phyloP scores from a whole-genome alignment of 1,284 basidiomycete species.

The Moesziomyces sp. region DNA sequence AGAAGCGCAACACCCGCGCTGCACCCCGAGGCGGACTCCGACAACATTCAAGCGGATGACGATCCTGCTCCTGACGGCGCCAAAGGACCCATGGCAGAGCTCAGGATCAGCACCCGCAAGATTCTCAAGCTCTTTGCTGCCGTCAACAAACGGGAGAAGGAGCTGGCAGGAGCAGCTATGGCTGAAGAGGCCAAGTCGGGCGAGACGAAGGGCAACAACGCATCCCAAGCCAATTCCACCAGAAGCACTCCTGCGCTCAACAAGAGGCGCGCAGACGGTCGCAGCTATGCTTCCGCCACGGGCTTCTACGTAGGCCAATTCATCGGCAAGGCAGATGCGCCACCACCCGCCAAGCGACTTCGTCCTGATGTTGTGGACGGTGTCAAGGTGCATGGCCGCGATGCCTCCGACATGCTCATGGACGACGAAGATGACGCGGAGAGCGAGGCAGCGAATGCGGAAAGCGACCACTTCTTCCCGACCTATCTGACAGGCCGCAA shows the following conservation, averaged over 20 bases:
- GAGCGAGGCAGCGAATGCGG: conserved; percentile 35
- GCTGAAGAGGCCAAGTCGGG: conserved; percentile 31
- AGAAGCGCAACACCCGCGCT: conserved; percentile 27
- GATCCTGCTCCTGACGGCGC: conserved; percentile 55
- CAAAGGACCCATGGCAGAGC: conserved; percentile 45
- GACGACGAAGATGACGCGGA: conserved; percentile 8
- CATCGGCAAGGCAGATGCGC: conserved; percentile 16
- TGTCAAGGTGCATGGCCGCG: conserved; percentile 1
- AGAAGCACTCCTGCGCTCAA: conserved; percentile 12
- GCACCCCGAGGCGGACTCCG: conserved; percentile 7
- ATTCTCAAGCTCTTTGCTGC: conserved; percentile 55
- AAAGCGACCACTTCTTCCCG: conserved; percentile 81
- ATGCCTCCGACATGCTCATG: conserved; percentile 7
- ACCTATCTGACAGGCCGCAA: conserved; percentile 88
- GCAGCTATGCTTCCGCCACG: conserved; percentile 2
- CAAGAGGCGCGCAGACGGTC: conserved; percentile 14
- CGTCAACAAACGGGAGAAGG: conserved; percentile 48
- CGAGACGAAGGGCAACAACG: conserved; percentile 3
- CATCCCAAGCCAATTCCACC: conserved; percentile 3
- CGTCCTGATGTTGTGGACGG: conserved; percentile 36
- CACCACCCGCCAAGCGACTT: conserved; percentile 16
- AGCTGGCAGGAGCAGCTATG: conserved; percentile 43
- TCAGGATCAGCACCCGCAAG: conserved; percentile 44
- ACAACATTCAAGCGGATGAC: conserved; percentile 16
- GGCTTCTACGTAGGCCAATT: conserved; percentile 33